Conservation (phyloP, 306 rosid species). For the Morella rubra region DNA sequence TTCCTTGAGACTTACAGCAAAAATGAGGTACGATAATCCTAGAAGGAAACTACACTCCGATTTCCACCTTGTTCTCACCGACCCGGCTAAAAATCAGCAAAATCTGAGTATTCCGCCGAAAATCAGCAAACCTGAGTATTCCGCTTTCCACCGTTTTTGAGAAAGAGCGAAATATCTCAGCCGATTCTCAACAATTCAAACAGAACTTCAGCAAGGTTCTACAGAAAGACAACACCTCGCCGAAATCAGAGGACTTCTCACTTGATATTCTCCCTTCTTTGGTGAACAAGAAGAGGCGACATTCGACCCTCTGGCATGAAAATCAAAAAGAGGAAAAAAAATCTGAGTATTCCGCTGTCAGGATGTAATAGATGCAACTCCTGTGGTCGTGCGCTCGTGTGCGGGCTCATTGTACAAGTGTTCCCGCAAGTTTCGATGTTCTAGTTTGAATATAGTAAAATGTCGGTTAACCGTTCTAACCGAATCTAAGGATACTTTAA, state of each 20-base stretch:
- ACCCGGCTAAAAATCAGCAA: not conserved
- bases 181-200: not conserved
- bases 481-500: not conserved
- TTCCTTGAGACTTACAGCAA: not conserved
- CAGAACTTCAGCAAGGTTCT: not conserved
- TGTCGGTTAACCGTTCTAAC: not conserved
- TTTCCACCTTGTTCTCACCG: too few species aligned
- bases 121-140: too few species aligned
- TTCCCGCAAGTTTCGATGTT: slow-evolving; percentile 26
- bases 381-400: not conserved
- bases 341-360: not conserved
- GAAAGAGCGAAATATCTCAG: not conserved
- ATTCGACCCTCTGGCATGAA: too few species aligned
- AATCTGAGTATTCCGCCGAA: not conserved
- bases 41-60: too few species aligned
- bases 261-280: not conserved
- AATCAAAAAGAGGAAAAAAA: too few species aligned
- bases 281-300: too few species aligned
- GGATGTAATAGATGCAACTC: slow-evolving; percentile 17
- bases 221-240: too few species aligned
- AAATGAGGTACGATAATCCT: too few species aligned
- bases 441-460: not conserved
- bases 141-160: too few species aligned
- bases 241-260: too few species aligned
- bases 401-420: slow-evolving; percentile 5